Evolutionary conservation across 257 asterid species (phyloP).

Genomic region (Leptodermis oblonga): DNA sequence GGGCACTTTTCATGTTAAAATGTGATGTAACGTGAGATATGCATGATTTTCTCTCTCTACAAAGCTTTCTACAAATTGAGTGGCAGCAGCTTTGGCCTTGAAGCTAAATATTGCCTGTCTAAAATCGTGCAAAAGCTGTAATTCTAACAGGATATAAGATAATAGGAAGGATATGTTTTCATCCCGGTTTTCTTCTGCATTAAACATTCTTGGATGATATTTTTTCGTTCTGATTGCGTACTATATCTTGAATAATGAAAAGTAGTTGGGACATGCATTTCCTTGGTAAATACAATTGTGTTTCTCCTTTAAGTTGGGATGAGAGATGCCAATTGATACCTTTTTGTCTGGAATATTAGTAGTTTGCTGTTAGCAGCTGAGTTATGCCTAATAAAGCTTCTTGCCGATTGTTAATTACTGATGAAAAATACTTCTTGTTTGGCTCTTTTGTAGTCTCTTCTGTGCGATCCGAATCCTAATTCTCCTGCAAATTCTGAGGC

Average conservation of each 20-base stretch:
- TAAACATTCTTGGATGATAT: background rate
- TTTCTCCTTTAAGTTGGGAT: background rate
- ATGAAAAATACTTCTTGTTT: background rate
- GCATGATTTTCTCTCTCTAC: background rate
- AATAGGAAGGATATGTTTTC: background rate
- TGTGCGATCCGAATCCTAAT: conserved; percentile 88
- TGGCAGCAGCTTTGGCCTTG: no score
- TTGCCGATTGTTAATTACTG: background rate
- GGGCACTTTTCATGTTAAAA: background rate
- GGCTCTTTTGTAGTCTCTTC: conserved; percentile 49
- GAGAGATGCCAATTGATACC: background rate
- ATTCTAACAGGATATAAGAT: background rate
- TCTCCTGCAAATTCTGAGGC: conserved; percentile 90
- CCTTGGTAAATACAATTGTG: background rate
- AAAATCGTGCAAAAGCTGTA: no score
- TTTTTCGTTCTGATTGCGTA: background rate
- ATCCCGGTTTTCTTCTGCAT: background rate
- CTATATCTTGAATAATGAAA: background rate
- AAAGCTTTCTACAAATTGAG: background rate
- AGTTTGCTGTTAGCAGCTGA: background rate
- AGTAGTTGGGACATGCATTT: background rate
- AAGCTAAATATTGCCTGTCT: no score
- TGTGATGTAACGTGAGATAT: background rate
- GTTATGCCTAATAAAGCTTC: background rate
- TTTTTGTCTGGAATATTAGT: background rate